phyloP scores from a whole-genome alignment of 495 filamentous ascomycete genomes.

The Podospora appendiculata region DNA sequence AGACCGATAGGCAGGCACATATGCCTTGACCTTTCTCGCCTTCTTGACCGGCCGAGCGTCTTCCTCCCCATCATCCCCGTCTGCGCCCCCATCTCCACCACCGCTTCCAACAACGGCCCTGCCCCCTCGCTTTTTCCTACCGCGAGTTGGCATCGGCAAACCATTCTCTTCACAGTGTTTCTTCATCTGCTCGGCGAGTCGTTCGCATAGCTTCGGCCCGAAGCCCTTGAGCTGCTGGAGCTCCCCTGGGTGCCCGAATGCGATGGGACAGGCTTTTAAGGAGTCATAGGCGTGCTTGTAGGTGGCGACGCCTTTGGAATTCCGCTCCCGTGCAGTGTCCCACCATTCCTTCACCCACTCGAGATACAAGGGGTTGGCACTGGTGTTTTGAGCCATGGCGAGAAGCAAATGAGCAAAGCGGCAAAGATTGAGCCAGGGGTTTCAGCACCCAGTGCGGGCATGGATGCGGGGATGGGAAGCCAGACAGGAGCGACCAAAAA shows the following conservation, averaged over 20 bases:
- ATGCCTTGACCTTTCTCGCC: conserved; percentile 54
- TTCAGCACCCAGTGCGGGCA: too few species aligned
- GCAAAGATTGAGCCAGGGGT: background rate
- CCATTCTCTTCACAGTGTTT: conserved; percentile 61
- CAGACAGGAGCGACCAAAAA: too few species aligned
- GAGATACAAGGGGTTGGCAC: conserved; percentile 69
- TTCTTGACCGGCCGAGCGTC: conserved; percentile 53
- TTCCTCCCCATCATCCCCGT: conserved; percentile 19
- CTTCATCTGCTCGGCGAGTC: conserved; percentile 61
- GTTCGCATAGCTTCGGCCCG: conserved; percentile 60
- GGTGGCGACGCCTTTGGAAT: conserved; percentile 60
- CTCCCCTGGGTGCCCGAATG: conserved; percentile 68
- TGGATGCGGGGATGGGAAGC: too few species aligned
- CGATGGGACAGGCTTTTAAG: conserved; percentile 68
- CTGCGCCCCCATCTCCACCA: background rate
- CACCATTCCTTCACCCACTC: conserved; percentile 76
- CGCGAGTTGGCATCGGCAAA: conserved; percentile 60
- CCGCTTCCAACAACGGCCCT: conserved; percentile 1
- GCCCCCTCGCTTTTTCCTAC: conserved; percentile 17
- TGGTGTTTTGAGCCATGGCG: conserved; percentile 34
- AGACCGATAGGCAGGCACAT: conserved; percentile 64
- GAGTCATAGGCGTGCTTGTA: conserved; percentile 80
- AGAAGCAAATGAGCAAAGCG: background rate
- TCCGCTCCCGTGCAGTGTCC: conserved; percentile 62
- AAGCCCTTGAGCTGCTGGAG: conserved; percentile 66